phyloP scores from a whole-genome alignment of 1,284 basidiomycete genomes.

The Mycena sp. region DNA sequence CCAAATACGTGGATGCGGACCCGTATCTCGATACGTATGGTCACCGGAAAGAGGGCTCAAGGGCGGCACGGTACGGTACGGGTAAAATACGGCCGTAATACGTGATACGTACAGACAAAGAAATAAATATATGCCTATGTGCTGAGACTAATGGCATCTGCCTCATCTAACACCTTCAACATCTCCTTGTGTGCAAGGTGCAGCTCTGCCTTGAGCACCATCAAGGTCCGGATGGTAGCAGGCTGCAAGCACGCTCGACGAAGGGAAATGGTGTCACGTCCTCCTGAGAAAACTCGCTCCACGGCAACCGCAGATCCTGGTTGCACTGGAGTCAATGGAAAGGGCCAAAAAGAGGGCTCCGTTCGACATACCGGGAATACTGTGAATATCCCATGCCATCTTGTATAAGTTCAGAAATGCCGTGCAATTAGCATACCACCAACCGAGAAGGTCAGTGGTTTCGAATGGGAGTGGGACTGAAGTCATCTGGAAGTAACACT shows the following conservation, averaged over 20 bases:
- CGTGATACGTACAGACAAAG: conserved; percentile 6
- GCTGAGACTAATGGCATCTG: neutral
- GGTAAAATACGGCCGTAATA: conserved; percentile 11
- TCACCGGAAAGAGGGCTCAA: too few relatives aligned
- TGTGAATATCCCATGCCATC: conserved; percentile 32
- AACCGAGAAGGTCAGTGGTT: too few relatives aligned
- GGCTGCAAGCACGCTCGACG: conserved; percentile 28
- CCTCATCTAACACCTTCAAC: neutral
- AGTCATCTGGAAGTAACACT: too few relatives aligned
- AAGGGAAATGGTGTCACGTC: conserved; percentile 36
- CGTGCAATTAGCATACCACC: too few relatives aligned
- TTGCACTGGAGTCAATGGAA: neutral
- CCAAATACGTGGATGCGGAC: too few relatives aligned
- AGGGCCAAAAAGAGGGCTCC: neutral
- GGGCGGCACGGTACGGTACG: conserved; percentile 7
- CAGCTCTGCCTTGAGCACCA: conserved; percentile 27
- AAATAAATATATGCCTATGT: neutral
- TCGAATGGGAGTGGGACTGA: too few relatives aligned
- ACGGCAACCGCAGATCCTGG: conserved; percentile 39
- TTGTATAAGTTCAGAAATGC: too few relatives aligned
- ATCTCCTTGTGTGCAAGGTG: neutral
- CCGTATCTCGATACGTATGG: neutral
- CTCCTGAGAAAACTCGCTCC: conserved; percentile 34
- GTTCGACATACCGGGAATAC: conserved; percentile 32
- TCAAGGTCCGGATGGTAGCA: conserved; percentile 34